Evolutionary conservation across 495 filamentous ascomycete genomes (phyloP), one percentile per base, ranked within the genome.

Genomic region (Trichocladium antarcticum): DNA sequence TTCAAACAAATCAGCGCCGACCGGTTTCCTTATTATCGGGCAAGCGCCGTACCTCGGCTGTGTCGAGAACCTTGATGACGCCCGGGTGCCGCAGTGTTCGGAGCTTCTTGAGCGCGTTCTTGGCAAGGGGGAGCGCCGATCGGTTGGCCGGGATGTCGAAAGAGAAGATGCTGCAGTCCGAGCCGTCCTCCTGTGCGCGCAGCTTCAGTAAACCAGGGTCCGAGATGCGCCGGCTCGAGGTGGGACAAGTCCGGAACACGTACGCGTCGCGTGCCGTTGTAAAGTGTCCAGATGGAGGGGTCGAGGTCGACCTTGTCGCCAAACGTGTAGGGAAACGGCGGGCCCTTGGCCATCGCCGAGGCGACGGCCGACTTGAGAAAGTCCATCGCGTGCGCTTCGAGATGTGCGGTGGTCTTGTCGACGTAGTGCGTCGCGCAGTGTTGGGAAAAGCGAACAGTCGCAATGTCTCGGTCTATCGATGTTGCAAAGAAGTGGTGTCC

Each of bases 281-380:
- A 78, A 20, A 98, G 72, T 4, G 81, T 82, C 90, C 92, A 97
- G 48, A 97, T 85, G 16, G 89, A 89, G 57, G 85, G 80, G 60
- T 90, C 85, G 24, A 87, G 68, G 56, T 95, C 89, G 39, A 94
- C 82, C 62, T 83, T 75, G 66, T 98, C 92, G 56, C 89, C 89
- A 56, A 96, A 88, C 16, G 76, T 82, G 64, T 93, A 96, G 8
- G 87, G 88, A 57, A 95, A 93, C 4, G 87, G 79, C 28, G 88
- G 89, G 15, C 89, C 89, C 66, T 95, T 95, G 12, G 92, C 84
- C 57, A 96, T 97, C 49, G 90, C 90, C 35, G 92, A 95, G 31
- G 88, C 87, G 58, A 98, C 87, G 35, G 93, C 93, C 39, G 87
- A 95, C 69, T 96, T 98, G 50, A 98, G 76, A 62, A 97, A 96